phyloP scores from a whole-genome alignment of 495 filamentous ascomycete genomes.

The Tuber indicum region DNA sequence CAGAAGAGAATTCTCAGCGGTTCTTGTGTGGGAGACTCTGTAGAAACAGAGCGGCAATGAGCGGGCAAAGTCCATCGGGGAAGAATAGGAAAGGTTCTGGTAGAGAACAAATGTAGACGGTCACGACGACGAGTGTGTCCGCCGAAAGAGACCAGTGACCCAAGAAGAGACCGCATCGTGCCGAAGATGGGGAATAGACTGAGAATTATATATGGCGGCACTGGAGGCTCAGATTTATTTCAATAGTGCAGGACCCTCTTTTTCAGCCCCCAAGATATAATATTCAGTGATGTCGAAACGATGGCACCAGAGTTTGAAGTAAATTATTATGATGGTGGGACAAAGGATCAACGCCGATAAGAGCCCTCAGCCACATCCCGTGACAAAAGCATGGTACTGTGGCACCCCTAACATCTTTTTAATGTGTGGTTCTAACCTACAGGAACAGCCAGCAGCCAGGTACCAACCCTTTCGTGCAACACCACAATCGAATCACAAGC shows the following conservation, averaged over 20 bases:
- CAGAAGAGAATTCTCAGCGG: conserved; percentile 91
- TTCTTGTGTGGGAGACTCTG: neutral
- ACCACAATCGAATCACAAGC: neutral
- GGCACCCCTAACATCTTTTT: neutral
- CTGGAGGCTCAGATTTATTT: neutral
- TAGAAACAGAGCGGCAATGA: conserved; percentile 23
- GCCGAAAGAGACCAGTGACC: neutral
- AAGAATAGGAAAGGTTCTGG: neutral
- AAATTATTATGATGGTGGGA: neutral
- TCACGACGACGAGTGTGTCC: neutral
- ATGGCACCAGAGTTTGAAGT: neutral
- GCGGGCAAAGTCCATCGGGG: neutral
- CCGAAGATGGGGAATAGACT: neutral
- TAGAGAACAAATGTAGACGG: neutral
- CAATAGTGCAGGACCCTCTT: neutral
- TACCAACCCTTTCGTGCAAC: neutral
- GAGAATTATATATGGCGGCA: neutral
- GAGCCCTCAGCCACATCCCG: neutral
- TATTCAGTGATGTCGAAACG: neutral
- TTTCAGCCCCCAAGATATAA: neutral
- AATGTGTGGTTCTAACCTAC: neutral
- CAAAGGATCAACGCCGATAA: neutral
- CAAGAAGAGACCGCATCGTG: neutral
- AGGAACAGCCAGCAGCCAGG: neutral
- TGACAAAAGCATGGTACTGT: neutral